These are phyloP conservation scores for Scleroderma citrinum DNA, from an alignment of 768 basidiomycete species.

Conservation along the genomic window DNA sequence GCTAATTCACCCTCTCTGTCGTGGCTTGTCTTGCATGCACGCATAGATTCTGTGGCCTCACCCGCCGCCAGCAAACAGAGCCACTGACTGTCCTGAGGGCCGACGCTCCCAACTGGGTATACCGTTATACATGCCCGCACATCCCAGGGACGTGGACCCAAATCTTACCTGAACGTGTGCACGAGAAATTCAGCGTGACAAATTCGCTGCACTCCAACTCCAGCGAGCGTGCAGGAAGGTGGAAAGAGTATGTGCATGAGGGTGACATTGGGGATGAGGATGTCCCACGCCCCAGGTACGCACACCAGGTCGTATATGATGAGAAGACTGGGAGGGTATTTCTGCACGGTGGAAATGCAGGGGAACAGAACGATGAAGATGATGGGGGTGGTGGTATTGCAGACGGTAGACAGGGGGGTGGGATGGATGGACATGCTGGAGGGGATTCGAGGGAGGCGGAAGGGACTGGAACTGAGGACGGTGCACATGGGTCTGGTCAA, in stretches of 20 bases:
- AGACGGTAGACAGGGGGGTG: not conserved
- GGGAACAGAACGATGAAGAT: conserved; percentile 26
- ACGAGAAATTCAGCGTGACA: not conserved
- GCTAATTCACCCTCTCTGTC: not conserved
- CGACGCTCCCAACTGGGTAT: conserved; percentile 61
- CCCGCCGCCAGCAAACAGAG: conserved; percentile 34
- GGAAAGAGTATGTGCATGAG: not conserved
- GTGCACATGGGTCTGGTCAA: not conserved
- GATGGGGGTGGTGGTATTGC: conserved; percentile 3
- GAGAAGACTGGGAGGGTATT: conserved; percentile 48
- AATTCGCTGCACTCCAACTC: not conserved
- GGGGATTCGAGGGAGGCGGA: conserved; percentile 3
- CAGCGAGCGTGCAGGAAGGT: not conserved
- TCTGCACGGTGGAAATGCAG: conserved; percentile 76
- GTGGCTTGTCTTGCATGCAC: not conserved
- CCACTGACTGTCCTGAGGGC: conserved; percentile 38
- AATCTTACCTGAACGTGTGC: conserved; percentile 38
- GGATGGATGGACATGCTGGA: conserved; percentile 13
- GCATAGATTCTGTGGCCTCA: conserved; percentile 58
- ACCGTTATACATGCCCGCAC: conserved; percentile 45
- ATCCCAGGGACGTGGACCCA: conserved; percentile 62
- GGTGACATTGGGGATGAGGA: conserved; percentile 15
- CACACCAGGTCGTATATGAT: conserved; percentile 76
- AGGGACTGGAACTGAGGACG: not conserved
- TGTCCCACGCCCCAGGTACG: conserved; percentile 60